Evolutionary conservation across 495 filamentous ascomycete species (phyloP).

Genomic region (Neurospora sp.): DNA sequence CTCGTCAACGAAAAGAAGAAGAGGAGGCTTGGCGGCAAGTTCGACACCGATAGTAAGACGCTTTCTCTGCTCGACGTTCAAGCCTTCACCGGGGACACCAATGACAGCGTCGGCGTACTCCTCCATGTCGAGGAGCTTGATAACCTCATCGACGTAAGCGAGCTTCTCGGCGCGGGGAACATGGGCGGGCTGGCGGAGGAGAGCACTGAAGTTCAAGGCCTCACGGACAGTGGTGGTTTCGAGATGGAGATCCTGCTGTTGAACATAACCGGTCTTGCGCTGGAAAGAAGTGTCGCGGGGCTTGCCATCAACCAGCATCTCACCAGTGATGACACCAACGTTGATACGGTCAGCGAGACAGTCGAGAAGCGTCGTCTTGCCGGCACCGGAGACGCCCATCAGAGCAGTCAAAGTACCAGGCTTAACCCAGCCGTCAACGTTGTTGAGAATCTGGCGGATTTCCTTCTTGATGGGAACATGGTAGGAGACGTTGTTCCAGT

Average conservation of each 20-base stretch:
- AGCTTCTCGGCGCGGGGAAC: constrained; percentile 64
- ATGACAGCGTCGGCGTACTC: constrained; percentile 81
- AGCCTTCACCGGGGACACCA: constrained; percentile 75
- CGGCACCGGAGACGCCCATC: constrained; percentile 68
- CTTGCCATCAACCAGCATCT: constrained; percentile 75
- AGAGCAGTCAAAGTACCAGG: constrained; percentile 85
- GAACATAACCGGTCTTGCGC: constrained; percentile 88
- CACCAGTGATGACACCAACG: constrained; percentile 76
- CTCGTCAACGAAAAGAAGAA: constrained; percentile 89
- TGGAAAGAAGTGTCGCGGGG: constrained; percentile 74
- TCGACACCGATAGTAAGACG: constrained; percentile 86
- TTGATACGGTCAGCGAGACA: constrained; percentile 68
- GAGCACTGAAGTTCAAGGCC: constrained; percentile 71
- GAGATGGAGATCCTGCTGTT: constrained; percentile 91
- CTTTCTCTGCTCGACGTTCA: constrained; percentile 91
- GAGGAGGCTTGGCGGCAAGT: constrained; percentile 76
- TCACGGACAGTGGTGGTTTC: constrained; percentile 79
- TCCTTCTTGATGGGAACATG: constrained; percentile 81
- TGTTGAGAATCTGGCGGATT: constrained; percentile 63
- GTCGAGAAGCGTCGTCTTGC: constrained; percentile 66
- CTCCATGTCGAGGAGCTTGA: constrained; percentile 81
- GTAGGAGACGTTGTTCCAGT: constrained; percentile 79
- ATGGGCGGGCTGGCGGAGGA: constrained; percentile 71
- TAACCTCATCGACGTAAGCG: constrained; percentile 82
- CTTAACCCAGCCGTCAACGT: constrained; percentile 85